phyloP scores from a whole-genome alignment of 306 rosid genomes.

The Acacia acuminata region DNA sequence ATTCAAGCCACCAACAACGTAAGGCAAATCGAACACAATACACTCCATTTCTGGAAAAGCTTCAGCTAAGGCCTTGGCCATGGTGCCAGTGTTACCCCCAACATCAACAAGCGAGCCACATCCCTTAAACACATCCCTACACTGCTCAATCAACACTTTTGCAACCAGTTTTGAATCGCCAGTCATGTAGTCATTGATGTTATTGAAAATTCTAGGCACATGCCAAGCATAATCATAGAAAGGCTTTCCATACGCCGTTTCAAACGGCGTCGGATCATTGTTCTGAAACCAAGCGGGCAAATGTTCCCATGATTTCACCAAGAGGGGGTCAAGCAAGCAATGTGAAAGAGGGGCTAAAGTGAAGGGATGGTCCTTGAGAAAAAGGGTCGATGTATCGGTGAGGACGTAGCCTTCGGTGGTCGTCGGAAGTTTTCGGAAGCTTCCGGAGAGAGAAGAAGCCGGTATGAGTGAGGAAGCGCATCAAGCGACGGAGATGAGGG shows the following conservation, averaged over 20 bases:
- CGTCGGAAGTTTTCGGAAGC: constrained; percentile 10
- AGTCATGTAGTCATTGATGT: constrained; percentile 49
- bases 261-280: constrained; percentile 41
- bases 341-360: constrained; percentile 17
- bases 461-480: constrained; percentile 37
- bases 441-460: constrained; percentile 26
- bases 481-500: constrained; percentile 32
- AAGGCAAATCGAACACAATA: constrained; percentile 53
- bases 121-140: constrained; percentile 42
- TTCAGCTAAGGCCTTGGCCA: constrained; percentile 45
- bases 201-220: constrained; percentile 1
- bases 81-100: constrained; percentile 58
- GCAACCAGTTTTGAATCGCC: constrained; percentile 43
- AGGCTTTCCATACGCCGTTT: too few species aligned
- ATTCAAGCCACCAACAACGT: constrained; percentile 46
- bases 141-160: constrained; percentile 38
- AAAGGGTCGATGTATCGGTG: constrained; percentile 34
- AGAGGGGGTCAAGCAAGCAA: constrained; percentile 20
- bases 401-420: constrained; percentile 17
- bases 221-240: constrained; percentile 39
- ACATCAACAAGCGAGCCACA: constrained; percentile 52
- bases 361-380: constrained; percentile 37
- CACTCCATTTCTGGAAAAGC: constrained; percentile 47
- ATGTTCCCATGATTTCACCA: constrained; percentile 16
- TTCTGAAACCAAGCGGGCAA: constrained; percentile 47